These are phyloP conservation scores for Cantharellus anzutake DNA, from an alignment of 768 basidiomycete species.

Conservation along the genomic window DNA sequence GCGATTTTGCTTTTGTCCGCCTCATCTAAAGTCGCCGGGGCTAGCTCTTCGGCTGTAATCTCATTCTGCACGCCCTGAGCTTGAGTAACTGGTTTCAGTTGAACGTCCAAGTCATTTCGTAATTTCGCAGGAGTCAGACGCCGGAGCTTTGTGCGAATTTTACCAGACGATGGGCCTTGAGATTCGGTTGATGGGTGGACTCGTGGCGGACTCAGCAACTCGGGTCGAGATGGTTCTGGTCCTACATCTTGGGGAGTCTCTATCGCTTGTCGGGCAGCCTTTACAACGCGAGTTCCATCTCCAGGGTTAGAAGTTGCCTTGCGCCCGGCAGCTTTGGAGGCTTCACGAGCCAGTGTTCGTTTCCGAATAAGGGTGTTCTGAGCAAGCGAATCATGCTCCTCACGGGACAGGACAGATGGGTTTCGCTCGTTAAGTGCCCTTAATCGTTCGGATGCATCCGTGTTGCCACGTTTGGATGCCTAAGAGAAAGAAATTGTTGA, in stretches of 20 bases:
- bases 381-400: constrained; percentile 64
- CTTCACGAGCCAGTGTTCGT: constrained; percentile 41
- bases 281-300: constrained; percentile 1
- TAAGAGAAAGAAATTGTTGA: constrained; percentile 14
- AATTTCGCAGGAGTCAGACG: not conserved
- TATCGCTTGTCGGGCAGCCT: not conserved
- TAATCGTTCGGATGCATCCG: constrained; percentile 61
- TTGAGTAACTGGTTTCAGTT: not conserved
- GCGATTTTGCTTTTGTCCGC: not conserved
- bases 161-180: not conserved
- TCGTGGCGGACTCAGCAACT: not conserved
- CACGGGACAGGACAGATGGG: constrained; percentile 48
- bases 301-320: constrained; percentile 2
- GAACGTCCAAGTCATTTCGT: not conserved
- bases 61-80: not conserved
- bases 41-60: not conserved
- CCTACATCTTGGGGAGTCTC: not conserved
- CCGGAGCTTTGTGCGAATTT: not conserved
- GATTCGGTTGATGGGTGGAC: not conserved
- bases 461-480: constrained; percentile 62
- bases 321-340: constrained; percentile 12
- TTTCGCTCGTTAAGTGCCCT: constrained; percentile 41
- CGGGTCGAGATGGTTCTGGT: not conserved
- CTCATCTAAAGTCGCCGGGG: not conserved
- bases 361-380: constrained; percentile 66